phyloP scores from a whole-genome alignment of 768 basidiomycete genomes.

The Lentinula raphanica region DNA sequence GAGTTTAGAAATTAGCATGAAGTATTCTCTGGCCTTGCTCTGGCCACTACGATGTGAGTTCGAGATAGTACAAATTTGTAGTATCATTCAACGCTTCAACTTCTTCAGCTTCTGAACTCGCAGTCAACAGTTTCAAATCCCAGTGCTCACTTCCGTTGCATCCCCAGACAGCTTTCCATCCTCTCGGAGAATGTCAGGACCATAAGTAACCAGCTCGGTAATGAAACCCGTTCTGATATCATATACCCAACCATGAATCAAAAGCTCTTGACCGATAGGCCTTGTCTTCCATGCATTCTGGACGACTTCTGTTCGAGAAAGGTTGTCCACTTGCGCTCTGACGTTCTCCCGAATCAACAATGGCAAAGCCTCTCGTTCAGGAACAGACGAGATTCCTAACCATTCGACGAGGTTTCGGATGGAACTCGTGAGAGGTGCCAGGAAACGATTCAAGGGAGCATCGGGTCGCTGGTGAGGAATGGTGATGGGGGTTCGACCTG shows the following conservation, averaged over 20 bases:
- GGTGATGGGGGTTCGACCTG: constrained; percentile 27
- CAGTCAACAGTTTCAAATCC: too few species aligned
- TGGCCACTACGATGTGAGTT: too few species aligned
- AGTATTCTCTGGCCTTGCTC: too few species aligned
- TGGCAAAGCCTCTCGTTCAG: constrained; percentile 34
- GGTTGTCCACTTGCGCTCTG: constrained; percentile 45
- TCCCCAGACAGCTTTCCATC: too few species aligned
- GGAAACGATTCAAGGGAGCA: constrained; percentile 62
- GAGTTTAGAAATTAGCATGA: too few species aligned
- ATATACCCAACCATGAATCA: constrained; percentile 76
- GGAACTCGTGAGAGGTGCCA: constrained; percentile 53
- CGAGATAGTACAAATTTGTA: too few species aligned
- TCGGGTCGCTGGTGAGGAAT: constrained; percentile 29
- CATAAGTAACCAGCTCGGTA: constrained; percentile 47
- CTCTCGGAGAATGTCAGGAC: too few species aligned
- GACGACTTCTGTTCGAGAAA: constrained; percentile 43
- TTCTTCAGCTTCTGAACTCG: too few species aligned
- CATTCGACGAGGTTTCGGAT: constrained; percentile 31
- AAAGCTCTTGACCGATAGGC: constrained; percentile 33
- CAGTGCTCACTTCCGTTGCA: too few species aligned
- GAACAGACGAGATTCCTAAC: constrained; percentile 35
- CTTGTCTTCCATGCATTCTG: constrained; percentile 41
- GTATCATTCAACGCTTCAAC: too few species aligned
- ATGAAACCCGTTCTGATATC: constrained; percentile 55
- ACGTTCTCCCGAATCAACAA: constrained; percentile 59